These are phyloP conservation scores for Hansenula lynferdii DNA, from an alignment of 1,139 yeast species.

Conservation along the genomic window DNA sequence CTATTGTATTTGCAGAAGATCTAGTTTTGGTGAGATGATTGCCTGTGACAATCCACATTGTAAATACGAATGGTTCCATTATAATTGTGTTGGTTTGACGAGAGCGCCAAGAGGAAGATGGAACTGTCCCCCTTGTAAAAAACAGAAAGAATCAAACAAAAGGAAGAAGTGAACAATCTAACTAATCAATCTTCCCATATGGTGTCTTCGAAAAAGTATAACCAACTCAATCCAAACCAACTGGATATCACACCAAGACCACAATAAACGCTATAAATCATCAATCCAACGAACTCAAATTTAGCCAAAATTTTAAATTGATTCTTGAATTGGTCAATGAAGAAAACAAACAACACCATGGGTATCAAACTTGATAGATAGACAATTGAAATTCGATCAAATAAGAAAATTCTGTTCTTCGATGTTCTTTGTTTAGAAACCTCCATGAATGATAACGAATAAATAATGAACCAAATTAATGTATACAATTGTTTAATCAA, in stretches of 20 bases:
- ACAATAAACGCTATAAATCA: constrained; percentile 84
- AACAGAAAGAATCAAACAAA: too few species aligned
- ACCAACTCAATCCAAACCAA: constrained; percentile 88
- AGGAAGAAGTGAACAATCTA: constrained; percentile 23
- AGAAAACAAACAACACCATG: constrained; percentile 49
- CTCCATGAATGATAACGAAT: constrained; percentile 65
- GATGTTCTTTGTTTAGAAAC: constrained; percentile 46
- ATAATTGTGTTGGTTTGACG: constrained; percentile 66
- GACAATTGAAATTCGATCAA: constrained; percentile 66
- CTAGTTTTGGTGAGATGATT: constrained; percentile 73
- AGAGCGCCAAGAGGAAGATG: constrained; percentile 69
- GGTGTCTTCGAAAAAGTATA: constrained; percentile 73
- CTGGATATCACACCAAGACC: constrained; percentile 79
- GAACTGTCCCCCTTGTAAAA: constrained; percentile 64
- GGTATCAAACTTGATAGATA: constrained; percentile 70
- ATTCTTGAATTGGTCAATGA: constrained; percentile 52
- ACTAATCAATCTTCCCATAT: constrained; percentile 41
- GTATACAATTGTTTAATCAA: constrained; percentile 75
- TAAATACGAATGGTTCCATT: constrained; percentile 73
- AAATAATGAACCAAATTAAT: constrained; percentile 79
- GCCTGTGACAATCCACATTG: constrained; percentile 76
- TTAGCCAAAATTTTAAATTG: constrained; percentile 44
- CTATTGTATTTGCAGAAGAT: constrained; percentile 66
- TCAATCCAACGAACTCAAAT: constrained; percentile 70
- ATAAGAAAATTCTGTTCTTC: constrained; percentile 47